Evolutionary conservation across 116 monocot genomes (phyloP).

Genomic region (Trichopus zeylanicus): DNA sequence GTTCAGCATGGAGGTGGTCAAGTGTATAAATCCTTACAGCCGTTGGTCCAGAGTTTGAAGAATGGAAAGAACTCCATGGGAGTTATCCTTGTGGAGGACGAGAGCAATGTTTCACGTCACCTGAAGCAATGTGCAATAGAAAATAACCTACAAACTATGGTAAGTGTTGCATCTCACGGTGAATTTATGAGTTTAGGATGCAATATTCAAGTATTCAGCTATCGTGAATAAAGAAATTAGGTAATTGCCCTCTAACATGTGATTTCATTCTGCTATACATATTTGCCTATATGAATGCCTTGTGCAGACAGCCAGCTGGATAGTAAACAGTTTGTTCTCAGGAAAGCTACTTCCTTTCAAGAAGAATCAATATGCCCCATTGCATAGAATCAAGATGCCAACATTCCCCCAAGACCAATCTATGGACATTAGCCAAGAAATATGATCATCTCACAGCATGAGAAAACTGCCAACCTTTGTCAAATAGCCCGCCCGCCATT

Average conservation of each 20-base stretch:
- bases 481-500: too few species aligned
- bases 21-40: conserved; percentile 54
- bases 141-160: conserved; percentile 43
- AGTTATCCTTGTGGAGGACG: conserved; percentile 52
- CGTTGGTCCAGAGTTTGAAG: conserved; percentile 50
- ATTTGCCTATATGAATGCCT: not conserved
- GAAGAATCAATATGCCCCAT: conserved; percentile 30
- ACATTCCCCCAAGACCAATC: conserved; percentile 14
- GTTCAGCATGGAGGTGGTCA: conserved; percentile 75
- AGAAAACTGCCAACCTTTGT: too few species aligned
- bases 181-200: not conserved
- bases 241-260: too few species aligned
- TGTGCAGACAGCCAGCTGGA: conserved; percentile 71
- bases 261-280: not conserved
- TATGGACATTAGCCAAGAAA: conserved; percentile 46
- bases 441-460: conserved; percentile 13
- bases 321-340: conserved; percentile 46
- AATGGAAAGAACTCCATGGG: conserved; percentile 35
- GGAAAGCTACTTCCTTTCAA: conserved; percentile 63
- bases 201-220: too few species aligned
- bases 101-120: conserved; percentile 55
- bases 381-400: conserved; percentile 52
- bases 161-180: conserved; percentile 17
- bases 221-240: too few species aligned
- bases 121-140: conserved; percentile 65